Evolutionary conservation across 148 eudicot species (phyloP).

Genomic region (Beta vulgaris): DNA sequence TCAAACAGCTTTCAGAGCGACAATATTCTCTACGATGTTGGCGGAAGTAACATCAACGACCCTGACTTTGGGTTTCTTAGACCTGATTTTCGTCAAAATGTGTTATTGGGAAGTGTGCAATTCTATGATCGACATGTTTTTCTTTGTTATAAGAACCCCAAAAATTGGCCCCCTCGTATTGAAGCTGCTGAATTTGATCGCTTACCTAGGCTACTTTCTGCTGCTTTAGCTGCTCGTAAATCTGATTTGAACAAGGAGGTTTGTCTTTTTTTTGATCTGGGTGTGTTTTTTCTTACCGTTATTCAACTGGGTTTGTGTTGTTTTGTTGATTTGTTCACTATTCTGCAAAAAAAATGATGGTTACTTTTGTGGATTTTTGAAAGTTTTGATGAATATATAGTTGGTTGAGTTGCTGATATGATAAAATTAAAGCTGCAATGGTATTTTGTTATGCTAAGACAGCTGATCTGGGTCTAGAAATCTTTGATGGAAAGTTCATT

Average conservation of each 20-base stretch:
- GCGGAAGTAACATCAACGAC: constrained; percentile 27
- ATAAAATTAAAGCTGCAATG: not conserved
- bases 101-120: constrained; percentile 64
- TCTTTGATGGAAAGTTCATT: not conserved
- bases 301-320: constrained; percentile 8
- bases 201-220: constrained; percentile 80
- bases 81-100: constrained; percentile 54
- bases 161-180: constrained; percentile 91
- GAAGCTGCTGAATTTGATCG: constrained; percentile 99
- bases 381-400: not conserved
- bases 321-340: not conserved
- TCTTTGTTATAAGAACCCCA: constrained; percentile 85
- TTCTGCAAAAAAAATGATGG: not conserved
- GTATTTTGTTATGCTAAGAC: not conserved
- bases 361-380: not conserved
- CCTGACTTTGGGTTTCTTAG: constrained; percentile 59
- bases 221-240: constrained; percentile 64
- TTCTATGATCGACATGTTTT: constrained; percentile 82
- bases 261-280: constrained; percentile 4
- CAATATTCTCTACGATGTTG: constrained; percentile 31
- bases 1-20: constrained; percentile 84
- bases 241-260: constrained; percentile 60
- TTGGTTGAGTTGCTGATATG: not conserved
- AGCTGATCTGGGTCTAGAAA: constrained; percentile 1
- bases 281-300: too few relatives aligned